Base-by-base conservation (phyloP, 139 green algal genomes). In the Tetratostichococcus sp. region DNA sequence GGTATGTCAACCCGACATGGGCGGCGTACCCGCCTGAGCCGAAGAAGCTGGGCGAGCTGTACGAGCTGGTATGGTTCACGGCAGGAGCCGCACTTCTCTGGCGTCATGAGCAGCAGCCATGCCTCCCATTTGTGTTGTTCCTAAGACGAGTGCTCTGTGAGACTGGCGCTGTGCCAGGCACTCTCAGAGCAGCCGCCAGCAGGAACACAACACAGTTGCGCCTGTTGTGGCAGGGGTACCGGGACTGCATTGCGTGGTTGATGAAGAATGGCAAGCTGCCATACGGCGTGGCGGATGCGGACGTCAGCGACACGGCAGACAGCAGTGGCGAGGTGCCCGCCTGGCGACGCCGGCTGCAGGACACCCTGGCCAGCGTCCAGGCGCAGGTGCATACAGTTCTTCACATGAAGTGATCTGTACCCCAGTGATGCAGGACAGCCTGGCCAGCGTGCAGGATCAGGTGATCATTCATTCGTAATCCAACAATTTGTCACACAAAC, bases 1-100 rank as follows among this genome's bases (percentile, higher is more conserved):
- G n/a, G 6, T 75, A 67, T 2, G 70, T 75, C 25, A 67, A 67
- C 26, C 70, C 70, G 2, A 50, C 62, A 23, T 75, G 70, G 70
- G 70, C 70, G 0, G 39, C 62, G 70, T 75, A 67, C 70, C 70
- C 70, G 39, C 70, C 70, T 17, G 39, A 50, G 30, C 35, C 26
- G 6, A 17, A 75, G 42, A 43, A 75, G 39, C 42, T 75, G 19
- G 30, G 31, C 11, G 39, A 67, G 11, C 70, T 75, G 6, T 75
- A 75, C 70, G 50, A 62, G 50, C 19, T 62, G 50, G 50, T 62
- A 26, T 62, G 50, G n/a, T n/a, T n/a, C n/a, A n/a, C n/a, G n/a
- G n/a, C 50, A 62, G 11, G 50, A 25, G 11, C 11, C 19, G 50
- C 50, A 4, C 2, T 62, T 23, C 17, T n/a, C 14, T 26, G 14